Evolutionary conservation across 2,329 filamentous ascomycete species (phyloP), one percentile per base, ranked within the genome.

Genomic region (Scedosporium apiospermum): DNA sequence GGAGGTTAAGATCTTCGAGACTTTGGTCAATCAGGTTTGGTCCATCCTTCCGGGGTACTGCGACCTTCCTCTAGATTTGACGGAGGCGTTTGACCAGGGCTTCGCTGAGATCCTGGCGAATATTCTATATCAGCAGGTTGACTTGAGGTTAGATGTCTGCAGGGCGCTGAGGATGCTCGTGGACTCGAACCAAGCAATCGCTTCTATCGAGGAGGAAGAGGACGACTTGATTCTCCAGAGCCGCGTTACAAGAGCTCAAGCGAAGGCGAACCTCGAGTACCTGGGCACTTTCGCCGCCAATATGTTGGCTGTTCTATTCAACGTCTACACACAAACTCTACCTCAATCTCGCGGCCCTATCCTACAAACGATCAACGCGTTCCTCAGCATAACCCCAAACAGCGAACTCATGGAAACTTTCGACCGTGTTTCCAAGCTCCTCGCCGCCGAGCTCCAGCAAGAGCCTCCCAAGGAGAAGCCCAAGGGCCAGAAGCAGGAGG

Each of bases 1-100:
- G 83, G 92, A 98, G 73, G 84, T 95, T 71, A 99, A 99, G 80
- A 96, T 99, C 64, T 99, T 95, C 72, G 93, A 99, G 76, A 98
- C 95, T 0, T 80, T 99, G 4, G 91, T 99, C 7, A 89, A 96
- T 68, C 95, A 99, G 72, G 93, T 93, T 51, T 99, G 95, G 95
- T 91, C 91, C 0, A 88, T 90, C 60, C 82, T 99, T 16, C 93
- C 95, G 0, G 95, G 95, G 1, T 99, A 97, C 77, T 98, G 95
- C 73, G 91, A 97, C 72, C 78, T 97, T 62, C 93, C 95, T 1
- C 76, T 96, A 42, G 95, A 99, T 71, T 71, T 93, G 51, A 77
- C 75, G 4, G 80, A 87, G 65, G 81, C 90, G 1, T 96, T 99
- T 68, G 91, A 98, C 70, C 91, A 96, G 70, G 73, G 76, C 16